Conservation (phyloP, 805 yeast species). For the Metschnikowia gruessii region DNA sequence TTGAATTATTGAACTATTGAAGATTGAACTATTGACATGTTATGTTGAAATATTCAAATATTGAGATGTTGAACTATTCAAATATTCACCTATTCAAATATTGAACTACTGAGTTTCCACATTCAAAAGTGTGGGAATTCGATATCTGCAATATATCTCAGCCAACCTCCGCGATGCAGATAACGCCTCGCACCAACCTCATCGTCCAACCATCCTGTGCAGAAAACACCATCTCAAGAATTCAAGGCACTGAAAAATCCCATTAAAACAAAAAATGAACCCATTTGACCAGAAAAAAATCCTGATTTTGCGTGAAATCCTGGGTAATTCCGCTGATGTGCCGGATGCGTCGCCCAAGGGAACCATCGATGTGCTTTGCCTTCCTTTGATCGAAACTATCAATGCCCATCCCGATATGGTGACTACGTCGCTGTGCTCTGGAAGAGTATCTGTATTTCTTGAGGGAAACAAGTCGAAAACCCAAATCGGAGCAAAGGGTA, state of each 20-base stretch:
- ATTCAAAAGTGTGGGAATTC: too few relatives aligned
- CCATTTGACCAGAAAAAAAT: conserved; percentile 68
- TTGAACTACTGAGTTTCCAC: too few relatives aligned
- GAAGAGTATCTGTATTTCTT: conserved; percentile 76
- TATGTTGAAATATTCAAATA: too few relatives aligned
- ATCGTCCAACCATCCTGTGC: background rate
- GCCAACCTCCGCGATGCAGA: background rate
- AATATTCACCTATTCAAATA: too few relatives aligned
- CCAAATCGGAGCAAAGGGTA: conserved; percentile 78
- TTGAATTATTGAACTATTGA: too few relatives aligned
- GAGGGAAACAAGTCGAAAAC: conserved; percentile 59
- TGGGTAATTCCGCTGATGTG: conserved; percentile 35
- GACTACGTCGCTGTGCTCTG: conserved; percentile 87
- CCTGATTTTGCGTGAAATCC: conserved; percentile 52
- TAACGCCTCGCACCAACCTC: background rate
- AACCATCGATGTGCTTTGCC: conserved; percentile 67
- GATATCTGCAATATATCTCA: too few relatives aligned
- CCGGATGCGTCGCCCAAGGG: conserved; percentile 87
- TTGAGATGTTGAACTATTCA: too few relatives aligned
- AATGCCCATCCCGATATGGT: conserved; percentile 66
- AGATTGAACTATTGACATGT: too few relatives aligned
- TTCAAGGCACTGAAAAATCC: background rate
- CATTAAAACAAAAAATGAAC: conserved; percentile 27
- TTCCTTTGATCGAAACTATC: conserved; percentile 69
- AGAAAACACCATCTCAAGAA: background rate